Conservation (phyloP, 208 protist genomes). For the Crithidia brevicula region DNA sequence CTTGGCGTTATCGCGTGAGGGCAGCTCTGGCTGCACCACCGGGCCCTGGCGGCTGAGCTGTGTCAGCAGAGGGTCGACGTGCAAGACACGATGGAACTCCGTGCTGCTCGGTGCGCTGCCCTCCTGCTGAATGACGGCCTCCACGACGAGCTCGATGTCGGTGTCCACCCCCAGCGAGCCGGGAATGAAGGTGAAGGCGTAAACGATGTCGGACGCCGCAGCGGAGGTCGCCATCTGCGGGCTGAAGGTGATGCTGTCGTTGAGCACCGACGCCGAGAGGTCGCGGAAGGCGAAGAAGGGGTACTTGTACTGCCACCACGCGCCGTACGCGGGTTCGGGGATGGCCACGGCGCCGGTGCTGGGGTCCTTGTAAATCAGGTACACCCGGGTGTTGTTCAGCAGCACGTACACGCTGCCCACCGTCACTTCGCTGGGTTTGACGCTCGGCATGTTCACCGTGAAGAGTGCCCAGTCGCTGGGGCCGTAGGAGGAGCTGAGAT, state of each 20-base stretch:
- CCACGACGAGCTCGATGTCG: conserved; percentile 68
- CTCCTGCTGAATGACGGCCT: conserved; percentile 43
- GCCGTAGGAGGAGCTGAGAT: conserved; percentile 75
- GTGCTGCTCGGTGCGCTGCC: conserved; percentile 29
- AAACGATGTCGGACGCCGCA: conserved; percentile 38
- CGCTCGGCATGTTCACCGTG: conserved; percentile 54
- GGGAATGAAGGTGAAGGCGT: conserved; percentile 81
- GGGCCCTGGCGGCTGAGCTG: conserved; percentile 76
- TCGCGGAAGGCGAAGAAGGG: conserved; percentile 83
- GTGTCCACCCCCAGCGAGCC: conserved; percentile 54
- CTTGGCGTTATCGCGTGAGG: conserved; percentile 23
- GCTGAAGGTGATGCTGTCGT: conserved; percentile 54
- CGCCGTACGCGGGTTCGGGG: conserved; percentile 27
- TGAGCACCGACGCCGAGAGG: conserved; percentile 39
- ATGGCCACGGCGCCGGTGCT: conserved; percentile 38
- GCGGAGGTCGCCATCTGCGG: conserved; percentile 26
- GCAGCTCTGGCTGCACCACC: not conserved
- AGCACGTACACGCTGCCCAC: conserved; percentile 53
- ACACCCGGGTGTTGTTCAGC: conserved; percentile 52
- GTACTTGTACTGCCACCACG: conserved; percentile 76
- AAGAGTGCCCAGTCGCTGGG: conserved; percentile 84
- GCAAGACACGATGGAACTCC: conserved; percentile 65
- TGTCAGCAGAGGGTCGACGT: conserved; percentile 76
- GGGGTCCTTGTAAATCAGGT: conserved; percentile 68
- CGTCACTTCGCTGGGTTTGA: conserved; percentile 44